These are phyloP conservation scores for Sergeia podlipaevii DNA, from an alignment of 208 protist species.

Conservation along the genomic window DNA sequence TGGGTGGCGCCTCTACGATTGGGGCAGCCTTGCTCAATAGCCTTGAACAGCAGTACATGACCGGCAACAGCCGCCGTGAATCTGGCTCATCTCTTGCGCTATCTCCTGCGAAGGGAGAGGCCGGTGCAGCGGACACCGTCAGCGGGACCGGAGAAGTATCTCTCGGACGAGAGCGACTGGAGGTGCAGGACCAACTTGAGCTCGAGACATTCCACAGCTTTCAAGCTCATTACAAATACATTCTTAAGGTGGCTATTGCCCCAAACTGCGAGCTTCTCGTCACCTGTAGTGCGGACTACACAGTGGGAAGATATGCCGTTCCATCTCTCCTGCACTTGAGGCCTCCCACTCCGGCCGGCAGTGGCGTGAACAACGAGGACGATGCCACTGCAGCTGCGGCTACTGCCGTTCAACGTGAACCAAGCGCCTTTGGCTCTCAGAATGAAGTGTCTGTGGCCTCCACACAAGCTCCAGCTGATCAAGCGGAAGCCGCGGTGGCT, in stretches of 20 bases:
- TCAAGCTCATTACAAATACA: slow-evolving; percentile 89
- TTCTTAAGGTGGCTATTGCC: slow-evolving; percentile 76
- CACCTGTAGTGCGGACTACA: slow-evolving; percentile 86
- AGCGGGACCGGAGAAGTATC: slow-evolving; percentile 1
- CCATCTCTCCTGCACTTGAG: slow-evolving; percentile 28
- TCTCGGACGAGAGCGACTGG: background rate
- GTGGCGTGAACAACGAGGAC: background rate
- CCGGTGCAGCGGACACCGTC: background rate
- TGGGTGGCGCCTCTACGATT: slow-evolving; percentile 18
- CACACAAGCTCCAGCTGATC: background rate
- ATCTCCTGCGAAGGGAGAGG: too few species aligned
- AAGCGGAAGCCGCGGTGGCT: background rate
- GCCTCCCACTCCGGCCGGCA: background rate
- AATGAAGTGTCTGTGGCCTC: background rate
- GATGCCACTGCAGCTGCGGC: background rate
- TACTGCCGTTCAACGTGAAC: too few species aligned
- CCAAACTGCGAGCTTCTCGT: slow-evolving; percentile 56
- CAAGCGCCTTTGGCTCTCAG: too few species aligned
- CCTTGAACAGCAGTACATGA: slow-evolving; percentile 25
- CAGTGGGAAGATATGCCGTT: slow-evolving; percentile 62
- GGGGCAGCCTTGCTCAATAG: slow-evolving; percentile 32
- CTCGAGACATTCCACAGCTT: slow-evolving; percentile 75
- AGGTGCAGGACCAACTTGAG: slow-evolving; percentile 35
- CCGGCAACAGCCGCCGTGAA: slow-evolving; percentile 5
- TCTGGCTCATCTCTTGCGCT: too few species aligned